phyloP scores from a whole-genome alignment of 2,329 filamentous ascomycete genomes.

The Fusarium tjaetaba region DNA sequence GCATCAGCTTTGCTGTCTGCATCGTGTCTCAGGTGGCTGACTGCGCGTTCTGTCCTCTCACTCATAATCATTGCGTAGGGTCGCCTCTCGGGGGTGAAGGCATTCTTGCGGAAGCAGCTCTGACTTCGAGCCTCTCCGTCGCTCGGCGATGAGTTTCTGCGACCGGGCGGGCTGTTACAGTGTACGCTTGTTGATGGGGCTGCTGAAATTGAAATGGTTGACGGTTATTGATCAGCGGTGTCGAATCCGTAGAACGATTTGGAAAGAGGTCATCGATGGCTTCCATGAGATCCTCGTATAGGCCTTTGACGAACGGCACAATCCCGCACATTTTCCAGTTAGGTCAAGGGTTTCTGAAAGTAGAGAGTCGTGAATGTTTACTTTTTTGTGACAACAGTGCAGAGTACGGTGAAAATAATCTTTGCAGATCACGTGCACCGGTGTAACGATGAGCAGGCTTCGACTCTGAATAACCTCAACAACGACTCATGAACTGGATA shows the following conservation, averaged over 20 bases:
- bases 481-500: no score
- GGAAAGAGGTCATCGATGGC: conserved; percentile 25
- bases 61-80: not conserved
- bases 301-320: not conserved
- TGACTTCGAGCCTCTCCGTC: not conserved
- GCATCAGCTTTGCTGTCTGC: no score
- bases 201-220: conserved; percentile 5
- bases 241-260: not conserved
- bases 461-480: not conserved
- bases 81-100: not conserved
- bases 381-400: not conserved
- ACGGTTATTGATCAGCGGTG: not conserved
- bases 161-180: not conserved
- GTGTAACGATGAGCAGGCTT: not conserved
- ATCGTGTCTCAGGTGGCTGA: not conserved
- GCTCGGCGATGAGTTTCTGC: not conserved
- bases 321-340: conserved; percentile 13
- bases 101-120: conserved; percentile 1
- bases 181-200: not conserved
- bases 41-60: no score
- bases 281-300: conserved; percentile 14
- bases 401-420: not conserved
- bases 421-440: not conserved
- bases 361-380: not conserved
- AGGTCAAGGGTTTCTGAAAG: not conserved